phyloP scores from a whole-genome alignment of 768 basidiomycete genomes.

The Suillus luteus region DNA sequence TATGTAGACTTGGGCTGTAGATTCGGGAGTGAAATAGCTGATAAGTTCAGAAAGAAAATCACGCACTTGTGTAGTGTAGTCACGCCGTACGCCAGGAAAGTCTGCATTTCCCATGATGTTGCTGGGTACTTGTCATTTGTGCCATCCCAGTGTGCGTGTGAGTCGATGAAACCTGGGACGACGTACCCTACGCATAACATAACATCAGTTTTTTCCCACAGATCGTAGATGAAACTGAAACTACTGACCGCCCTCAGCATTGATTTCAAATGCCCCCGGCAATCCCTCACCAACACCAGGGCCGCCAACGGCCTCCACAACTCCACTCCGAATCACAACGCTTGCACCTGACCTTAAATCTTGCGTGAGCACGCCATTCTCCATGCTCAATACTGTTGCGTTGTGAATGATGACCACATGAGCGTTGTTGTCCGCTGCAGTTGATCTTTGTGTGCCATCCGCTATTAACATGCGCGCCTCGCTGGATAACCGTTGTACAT shows the following conservation, averaged over 20 bases:
- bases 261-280: constrained; percentile 46
- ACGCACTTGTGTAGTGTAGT: constrained; percentile 76
- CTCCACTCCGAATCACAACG: constrained; percentile 55
- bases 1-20: constrained; percentile 63
- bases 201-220: neutral
- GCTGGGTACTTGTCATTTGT: constrained; percentile 55
- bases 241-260: constrained; percentile 61
- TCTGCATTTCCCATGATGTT: constrained; percentile 72
- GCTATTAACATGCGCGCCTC: constrained; percentile 39
- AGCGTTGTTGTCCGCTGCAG: constrained; percentile 10
- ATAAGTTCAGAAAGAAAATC: neutral
- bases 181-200: constrained; percentile 50
- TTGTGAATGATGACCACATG: constrained; percentile 63
- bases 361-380: constrained; percentile 44
- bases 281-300: constrained; percentile 37
- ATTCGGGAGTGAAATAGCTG: neutral
- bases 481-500: constrained; percentile 57
- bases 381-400: constrained; percentile 73
- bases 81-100: constrained; percentile 75
- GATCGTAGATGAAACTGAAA: neutral
- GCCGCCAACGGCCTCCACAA: constrained; percentile 53
- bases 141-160: constrained; percentile 75
- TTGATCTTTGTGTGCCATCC: constrained; percentile 11
- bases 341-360: constrained; percentile 58
- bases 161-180: constrained; percentile 73